Base-by-base conservation (phyloP, 2,329 filamentous ascomycete genomes). In the Xylaria sp. region DNA sequence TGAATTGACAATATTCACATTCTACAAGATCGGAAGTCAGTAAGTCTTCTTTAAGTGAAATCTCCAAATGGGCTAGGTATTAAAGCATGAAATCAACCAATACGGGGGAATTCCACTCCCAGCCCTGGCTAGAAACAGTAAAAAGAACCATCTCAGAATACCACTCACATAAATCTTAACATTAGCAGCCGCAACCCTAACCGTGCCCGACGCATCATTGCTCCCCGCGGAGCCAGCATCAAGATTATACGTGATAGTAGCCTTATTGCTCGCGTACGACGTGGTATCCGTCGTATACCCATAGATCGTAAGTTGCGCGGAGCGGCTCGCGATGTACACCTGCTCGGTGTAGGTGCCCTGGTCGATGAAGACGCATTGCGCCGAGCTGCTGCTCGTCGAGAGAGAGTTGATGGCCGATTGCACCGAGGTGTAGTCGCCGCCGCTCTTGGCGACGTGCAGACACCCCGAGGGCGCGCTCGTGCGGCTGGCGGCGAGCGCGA, bases 321-420 rank as follows among this genome's bases (percentile, higher is more conserved):
- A 79, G 56, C 86, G 82, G 0, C 78, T 71, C 2, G 83, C 78
- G 52, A 91, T 82, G 72, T 84, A 85, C 49, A 90, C 86, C 75
- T 90, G 88, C 76, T 90, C 88, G 2, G 79, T 80, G 82, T 91
- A 90, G 43, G 86, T 89, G 9, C 89, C 88, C 28, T 84, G 78
- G 73, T 86, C 77, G 78, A 92, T 86, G 80, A 91, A 91, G 79
- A 92, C 89, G 75, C 85, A 87, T 23, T 73, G 87, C 1, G 82
- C 81, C 1, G 79, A 72, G 1, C 84, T 83, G 7, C 83, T 82
- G 1, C 82, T 80, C 0, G 83, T 86, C n/a, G 84, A 86, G 9
- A 91, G 83, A 5, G 88, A 84, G 73, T 88, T 76, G 66, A 91
- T 84, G 9, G 90, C 89, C 20, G 83, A 79, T 75, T 89, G 86